phyloP scores from a whole-genome alignment of 805 yeast genomes.

The Cyberlindnera mycetangii region DNA sequence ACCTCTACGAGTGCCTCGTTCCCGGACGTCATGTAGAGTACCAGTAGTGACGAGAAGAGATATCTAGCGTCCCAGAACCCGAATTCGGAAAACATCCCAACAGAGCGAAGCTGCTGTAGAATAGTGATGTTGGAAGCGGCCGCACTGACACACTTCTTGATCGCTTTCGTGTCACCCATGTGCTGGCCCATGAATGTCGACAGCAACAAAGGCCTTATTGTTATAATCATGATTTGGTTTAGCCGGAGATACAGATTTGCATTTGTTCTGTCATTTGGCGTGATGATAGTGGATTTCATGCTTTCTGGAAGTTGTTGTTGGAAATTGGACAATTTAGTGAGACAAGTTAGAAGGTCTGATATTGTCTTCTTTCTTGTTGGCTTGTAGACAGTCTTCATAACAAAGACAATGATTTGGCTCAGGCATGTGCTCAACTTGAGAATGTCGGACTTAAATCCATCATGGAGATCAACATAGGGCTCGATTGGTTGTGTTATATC shows the following conservation, averaged over 20 bases:
- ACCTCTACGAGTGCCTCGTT: conserved; percentile 20
- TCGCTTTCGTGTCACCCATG: conserved; percentile 28
- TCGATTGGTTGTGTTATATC: conserved; percentile 33
- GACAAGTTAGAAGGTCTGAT: conserved; percentile 22
- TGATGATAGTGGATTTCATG: conserved; percentile 19
- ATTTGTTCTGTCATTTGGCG: conserved; percentile 24
- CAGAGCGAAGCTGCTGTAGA: conserved; percentile 27
- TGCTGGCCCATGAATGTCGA: conserved; percentile 33
- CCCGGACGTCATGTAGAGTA: conserved; percentile 28
- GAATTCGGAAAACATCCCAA: conserved; percentile 33
- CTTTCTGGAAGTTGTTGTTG: conserved; percentile 24
- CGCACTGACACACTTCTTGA: conserved; percentile 31
- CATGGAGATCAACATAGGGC: conserved; percentile 24
- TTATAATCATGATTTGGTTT: conserved; percentile 35
- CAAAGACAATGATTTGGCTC: conserved; percentile 29
- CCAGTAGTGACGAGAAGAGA: conserved; percentile 34
- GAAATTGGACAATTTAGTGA: conserved; percentile 25
- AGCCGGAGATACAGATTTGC: conserved; percentile 35
- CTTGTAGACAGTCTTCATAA: conserved; percentile 33
- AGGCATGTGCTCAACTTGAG: conserved; percentile 27
- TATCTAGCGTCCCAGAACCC: conserved; percentile 41
- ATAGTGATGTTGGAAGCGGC: conserved; percentile 33
- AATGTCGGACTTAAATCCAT: conserved; percentile 31
- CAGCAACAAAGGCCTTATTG: conserved; percentile 35
- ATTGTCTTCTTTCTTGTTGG: conserved; percentile 29